Evolutionary conservation across 257 asterid genomes (phyloP).

Genomic region (Knoxia roxburghii): DNA sequence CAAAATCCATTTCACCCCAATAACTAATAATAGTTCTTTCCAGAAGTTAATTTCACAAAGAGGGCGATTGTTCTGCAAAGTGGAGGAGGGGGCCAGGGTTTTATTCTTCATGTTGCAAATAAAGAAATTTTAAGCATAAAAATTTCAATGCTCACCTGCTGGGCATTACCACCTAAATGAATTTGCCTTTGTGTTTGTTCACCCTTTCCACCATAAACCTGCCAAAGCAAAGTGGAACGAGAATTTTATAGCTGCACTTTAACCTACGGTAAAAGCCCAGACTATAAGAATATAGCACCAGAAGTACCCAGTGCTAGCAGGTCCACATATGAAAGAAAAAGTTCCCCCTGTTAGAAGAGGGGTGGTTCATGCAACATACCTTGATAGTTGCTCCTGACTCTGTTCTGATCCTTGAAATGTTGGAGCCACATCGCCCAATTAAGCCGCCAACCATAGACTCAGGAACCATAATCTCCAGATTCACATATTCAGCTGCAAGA

Average conservation of each 20-base stretch:
- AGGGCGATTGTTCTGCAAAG: not conserved
- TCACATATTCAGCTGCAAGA: slow-evolving; percentile 77
- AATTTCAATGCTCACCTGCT: slow-evolving; percentile 48
- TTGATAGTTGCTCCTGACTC: slow-evolving; percentile 92
- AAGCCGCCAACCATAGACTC: slow-evolving; percentile 92
- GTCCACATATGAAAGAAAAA: not conserved
- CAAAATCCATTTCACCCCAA: not conserved
- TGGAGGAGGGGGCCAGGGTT: not conserved
- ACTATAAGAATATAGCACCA: not conserved
- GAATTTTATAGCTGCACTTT: not conserved
- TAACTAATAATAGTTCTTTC: not conserved
- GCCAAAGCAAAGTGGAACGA: slow-evolving; percentile 15
- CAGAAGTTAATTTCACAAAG: not conserved
- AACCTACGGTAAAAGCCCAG: not conserved
- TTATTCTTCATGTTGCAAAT: not conserved
- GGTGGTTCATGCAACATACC: slow-evolving; percentile 31
- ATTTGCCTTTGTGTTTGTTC: slow-evolving; percentile 88
- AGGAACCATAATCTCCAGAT: slow-evolving; percentile 78
- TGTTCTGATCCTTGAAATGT: slow-evolving; percentile 86
- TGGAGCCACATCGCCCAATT: slow-evolving; percentile 95
- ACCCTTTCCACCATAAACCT: slow-evolving; percentile 92
- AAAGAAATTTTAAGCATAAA: not conserved
- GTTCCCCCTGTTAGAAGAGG: not conserved
- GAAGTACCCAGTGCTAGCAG: not conserved
- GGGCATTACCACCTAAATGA: slow-evolving; percentile 78